phyloP scores from a whole-genome alignment of 73 alveolate genomes.

The Paramecium sexaurelia region DNA sequence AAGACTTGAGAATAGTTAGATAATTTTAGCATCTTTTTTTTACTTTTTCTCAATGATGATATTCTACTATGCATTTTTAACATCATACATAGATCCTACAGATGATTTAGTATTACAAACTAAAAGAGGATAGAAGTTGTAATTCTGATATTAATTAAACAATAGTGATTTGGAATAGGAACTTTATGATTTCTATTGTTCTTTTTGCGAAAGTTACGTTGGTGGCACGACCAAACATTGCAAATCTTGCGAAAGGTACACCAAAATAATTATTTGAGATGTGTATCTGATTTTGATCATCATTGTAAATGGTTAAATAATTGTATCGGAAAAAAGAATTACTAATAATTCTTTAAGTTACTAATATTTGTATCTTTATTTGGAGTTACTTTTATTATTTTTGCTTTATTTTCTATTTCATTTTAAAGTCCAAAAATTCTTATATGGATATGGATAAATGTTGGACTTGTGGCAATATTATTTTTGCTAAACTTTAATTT shows the following conservation, averaged over 20 bases:
- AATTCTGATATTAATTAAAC: neutral
- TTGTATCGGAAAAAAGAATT: constrained; percentile 64
- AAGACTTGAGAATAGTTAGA: neutral
- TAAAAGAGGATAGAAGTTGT: neutral
- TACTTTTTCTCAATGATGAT: neutral
- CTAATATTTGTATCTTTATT: constrained; percentile 19
- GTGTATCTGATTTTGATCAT: constrained; percentile 68
- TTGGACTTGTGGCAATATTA: neutral
- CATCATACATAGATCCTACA: constrained; percentile 35
- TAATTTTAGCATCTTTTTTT: neutral
- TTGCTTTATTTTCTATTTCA: neutral
- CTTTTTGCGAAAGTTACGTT: constrained; percentile 55
- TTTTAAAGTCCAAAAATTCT: neutral
- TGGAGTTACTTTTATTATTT: constrained; percentile 26
- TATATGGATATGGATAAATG: constrained; percentile 19
- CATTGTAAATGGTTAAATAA: constrained; percentile 69
- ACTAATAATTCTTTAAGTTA: constrained; percentile 25
- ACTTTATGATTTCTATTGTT: constrained; percentile 53
- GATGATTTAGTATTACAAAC: constrained; percentile 25
- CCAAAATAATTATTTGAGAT: neutral
- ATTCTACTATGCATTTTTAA: constrained; percentile 2
- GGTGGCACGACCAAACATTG: constrained; percentile 56
- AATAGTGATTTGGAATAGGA: neutral
- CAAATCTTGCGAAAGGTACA: constrained; percentile 65
- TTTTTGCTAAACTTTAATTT: constrained; percentile 5